These are phyloP conservation scores for Alternaria sp. DNA, from an alignment of 2,329 filamentous ascomycete species.

Conservation along the genomic window DNA sequence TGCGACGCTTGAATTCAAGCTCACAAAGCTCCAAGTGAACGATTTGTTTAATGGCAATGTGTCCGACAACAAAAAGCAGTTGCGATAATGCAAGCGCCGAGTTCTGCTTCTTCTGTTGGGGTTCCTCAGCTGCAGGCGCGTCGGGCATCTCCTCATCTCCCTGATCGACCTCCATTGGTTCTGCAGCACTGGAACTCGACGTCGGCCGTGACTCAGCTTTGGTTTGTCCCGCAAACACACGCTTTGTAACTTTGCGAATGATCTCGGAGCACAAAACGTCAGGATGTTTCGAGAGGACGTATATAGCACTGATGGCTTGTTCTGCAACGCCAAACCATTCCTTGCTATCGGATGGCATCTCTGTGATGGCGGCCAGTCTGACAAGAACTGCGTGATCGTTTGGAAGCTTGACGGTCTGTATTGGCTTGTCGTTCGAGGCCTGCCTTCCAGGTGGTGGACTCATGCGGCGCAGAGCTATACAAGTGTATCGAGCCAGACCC, in stretches of 20 bases:
- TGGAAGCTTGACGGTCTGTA: conserved; percentile 73
- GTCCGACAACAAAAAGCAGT: conserved; percentile 91
- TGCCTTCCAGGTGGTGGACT: conserved; percentile 75
- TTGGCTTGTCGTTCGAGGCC: conserved; percentile 62
- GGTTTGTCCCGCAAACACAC: conserved; percentile 72
- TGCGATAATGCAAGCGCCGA: conserved; percentile 82
- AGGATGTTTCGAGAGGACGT: conserved; percentile 90
- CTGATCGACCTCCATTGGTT: conserved; percentile 21
- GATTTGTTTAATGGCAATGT: conserved; percentile 98
- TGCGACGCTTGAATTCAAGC: conserved; percentile 95
- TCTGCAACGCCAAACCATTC: conserved; percentile 95
- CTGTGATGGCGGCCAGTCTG: conserved; percentile 81
- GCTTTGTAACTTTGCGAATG: conserved; percentile 81
- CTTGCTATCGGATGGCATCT: conserved; percentile 85
- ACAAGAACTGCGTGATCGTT: conserved; percentile 90
- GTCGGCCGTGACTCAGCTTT: conserved; percentile 39
- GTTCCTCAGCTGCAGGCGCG: conserved; percentile 33
- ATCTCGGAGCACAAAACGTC: conserved; percentile 93
- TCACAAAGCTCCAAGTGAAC: conserved; percentile 98
- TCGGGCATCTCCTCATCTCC: conserved; percentile 27
- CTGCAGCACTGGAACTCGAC: conserved; percentile 41
- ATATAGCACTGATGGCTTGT: conserved; percentile 94
- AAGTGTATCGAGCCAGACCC: conserved; percentile 91
- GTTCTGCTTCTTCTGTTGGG: conserved; percentile 60
- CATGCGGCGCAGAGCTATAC: conserved; percentile 88